Conservation (phyloP, 2,329 filamentous ascomycete species). For the Cercospora sp. region DNA sequence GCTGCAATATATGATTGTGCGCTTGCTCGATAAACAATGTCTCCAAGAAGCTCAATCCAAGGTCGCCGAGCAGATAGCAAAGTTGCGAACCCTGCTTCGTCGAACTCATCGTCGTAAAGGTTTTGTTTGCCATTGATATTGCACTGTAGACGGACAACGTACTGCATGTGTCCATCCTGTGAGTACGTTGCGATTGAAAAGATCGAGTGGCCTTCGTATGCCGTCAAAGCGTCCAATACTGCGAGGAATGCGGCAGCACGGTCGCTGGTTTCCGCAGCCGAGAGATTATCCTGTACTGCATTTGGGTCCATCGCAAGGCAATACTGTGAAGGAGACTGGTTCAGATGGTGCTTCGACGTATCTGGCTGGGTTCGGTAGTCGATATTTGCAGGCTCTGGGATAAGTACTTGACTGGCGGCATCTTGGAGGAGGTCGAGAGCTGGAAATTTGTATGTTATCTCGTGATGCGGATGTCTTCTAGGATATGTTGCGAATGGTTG, state of each 20-base stretch:
- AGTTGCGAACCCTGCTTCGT: not conserved
- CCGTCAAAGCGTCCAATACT: constrained; percentile 5
- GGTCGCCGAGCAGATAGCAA: constrained; percentile 7
- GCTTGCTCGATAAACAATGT: constrained; percentile 4
- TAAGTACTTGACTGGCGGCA: not conserved
- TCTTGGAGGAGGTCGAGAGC: constrained; percentile 14
- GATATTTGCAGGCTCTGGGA: constrained; percentile 13
- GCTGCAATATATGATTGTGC: constrained; percentile 12
- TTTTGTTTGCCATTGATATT: not conserved
- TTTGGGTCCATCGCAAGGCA: constrained; percentile 8
- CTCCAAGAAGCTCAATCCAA: constrained; percentile 14
- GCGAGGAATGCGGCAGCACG: not conserved
- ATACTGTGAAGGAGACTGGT: not conserved
- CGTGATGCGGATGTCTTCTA: constrained; percentile 12
- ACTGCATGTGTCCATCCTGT: not conserved
- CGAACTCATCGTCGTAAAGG: constrained; percentile 2
- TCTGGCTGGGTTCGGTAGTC: constrained; percentile 9
- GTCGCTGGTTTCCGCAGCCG: not conserved
- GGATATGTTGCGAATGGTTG: constrained; percentile 8
- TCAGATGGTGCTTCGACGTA: constrained; percentile 1
- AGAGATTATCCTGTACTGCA: not conserved
- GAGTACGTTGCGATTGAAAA: constrained; percentile 7
- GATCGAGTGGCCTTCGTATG: constrained; percentile 5
- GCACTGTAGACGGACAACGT: constrained; percentile 1
- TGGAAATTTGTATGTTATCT: constrained; percentile 14